Percentiles rank a stretch among this genome's conserved stretches.
Conservation (phyloP, 345 rosid species). For the Hibiscus syriacus region DNA sequence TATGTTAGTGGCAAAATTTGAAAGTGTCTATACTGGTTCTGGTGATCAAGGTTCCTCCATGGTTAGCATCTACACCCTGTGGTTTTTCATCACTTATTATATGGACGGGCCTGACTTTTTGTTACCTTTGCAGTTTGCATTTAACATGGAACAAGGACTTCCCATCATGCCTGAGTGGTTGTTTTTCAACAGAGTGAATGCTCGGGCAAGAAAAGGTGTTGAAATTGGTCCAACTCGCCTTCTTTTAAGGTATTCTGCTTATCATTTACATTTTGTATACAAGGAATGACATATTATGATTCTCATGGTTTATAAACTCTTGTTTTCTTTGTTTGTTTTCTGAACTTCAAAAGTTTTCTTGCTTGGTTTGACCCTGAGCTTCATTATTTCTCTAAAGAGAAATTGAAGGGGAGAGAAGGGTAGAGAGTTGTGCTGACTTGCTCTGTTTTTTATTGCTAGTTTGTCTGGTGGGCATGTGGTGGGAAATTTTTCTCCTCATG, state of each 20-base stretch:
- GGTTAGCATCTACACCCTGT: conserved; percentile 42
- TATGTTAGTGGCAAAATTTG: conserved; percentile 70
- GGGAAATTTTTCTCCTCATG: conserved; percentile 89
- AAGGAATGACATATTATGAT: neutral
- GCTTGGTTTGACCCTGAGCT: conserved; percentile 11
- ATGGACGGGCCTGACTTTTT: conserved; percentile 12
- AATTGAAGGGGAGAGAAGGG: conserved; percentile 9
- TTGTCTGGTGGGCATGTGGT: conserved; percentile 81
- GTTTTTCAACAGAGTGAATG: conserved; percentile 81
- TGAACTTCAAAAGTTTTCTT: conserved; percentile 7
- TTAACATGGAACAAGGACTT: conserved; percentile 92
- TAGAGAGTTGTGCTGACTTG: conserved; percentile 6
- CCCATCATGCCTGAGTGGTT: conserved; percentile 85
- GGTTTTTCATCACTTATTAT: conserved; percentile 1
- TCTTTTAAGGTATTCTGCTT: conserved; percentile 48
- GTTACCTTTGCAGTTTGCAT: conserved; percentile 54
- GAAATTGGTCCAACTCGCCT: conserved; percentile 73
- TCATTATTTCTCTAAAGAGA: neutral
- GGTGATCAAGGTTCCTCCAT: conserved; percentile 87
- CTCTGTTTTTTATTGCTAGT: conserved; percentile 30
- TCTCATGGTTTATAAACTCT: neutral
- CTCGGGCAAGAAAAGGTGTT: conserved; percentile 73
- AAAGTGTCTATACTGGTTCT: conserved; percentile 86
- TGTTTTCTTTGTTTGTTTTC: conserved; percentile 1
- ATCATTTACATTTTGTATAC: neutral